Base-by-base conservation (phyloP, 148 eudicot genomes). In the Rhododendron ferrugineum region DNA sequence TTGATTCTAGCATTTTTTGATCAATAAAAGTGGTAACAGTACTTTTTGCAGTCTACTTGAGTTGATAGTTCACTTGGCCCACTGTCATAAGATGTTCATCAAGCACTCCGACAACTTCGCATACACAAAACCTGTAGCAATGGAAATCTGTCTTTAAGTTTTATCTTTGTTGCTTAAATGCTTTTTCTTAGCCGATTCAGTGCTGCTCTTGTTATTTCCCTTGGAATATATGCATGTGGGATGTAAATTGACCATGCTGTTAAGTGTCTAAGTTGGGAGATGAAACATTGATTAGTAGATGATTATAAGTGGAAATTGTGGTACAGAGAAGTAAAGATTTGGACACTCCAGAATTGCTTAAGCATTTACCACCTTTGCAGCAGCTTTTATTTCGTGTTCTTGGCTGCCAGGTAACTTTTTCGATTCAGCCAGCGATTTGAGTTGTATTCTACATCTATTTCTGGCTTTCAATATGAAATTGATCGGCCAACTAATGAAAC, bases 251-350 rank as follows among this genome's bases (percentile, higher is more conserved):
- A n/a, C 56, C 49, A 30, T 30, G 20, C 36, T 20, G 47, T 42
- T 50, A 10, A 49, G 23, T 20, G 18, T 28, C 20, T 37, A 44
- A 22, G 47, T 72, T 83, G 36, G 44, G n/a, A 74, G 11, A 73
- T 30, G 20, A 47, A 66, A 49, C 11, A 79, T 22, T 5, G 62
- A 14, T 18, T 36, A 77, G 78, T 70, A 50, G 30, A 37, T 28
- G 8, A 46, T 28, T 58, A 30, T 66, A 70, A 70, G 47, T 72
- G 68, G 40, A 62, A 64, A 83, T 88, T 78, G 13, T 87, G 78
- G 68, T 90, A 89, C 94, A 97, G 98, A 95, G 94, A 90, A 95
- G 93, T 46, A 95, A 94, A 88, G 99, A 97, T 88, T 88, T 97
- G 77, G 98, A 95, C 84, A 93, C 97, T 54, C 88, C 91, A 75